A percentile compares a stretch with the other conserved stretches of the same genome.
These are phyloP conservation scores for Phytophthora boehmeriae DNA, from an alignment of 352 stramenopile genomes.

Conservation along the genomic window DNA sequence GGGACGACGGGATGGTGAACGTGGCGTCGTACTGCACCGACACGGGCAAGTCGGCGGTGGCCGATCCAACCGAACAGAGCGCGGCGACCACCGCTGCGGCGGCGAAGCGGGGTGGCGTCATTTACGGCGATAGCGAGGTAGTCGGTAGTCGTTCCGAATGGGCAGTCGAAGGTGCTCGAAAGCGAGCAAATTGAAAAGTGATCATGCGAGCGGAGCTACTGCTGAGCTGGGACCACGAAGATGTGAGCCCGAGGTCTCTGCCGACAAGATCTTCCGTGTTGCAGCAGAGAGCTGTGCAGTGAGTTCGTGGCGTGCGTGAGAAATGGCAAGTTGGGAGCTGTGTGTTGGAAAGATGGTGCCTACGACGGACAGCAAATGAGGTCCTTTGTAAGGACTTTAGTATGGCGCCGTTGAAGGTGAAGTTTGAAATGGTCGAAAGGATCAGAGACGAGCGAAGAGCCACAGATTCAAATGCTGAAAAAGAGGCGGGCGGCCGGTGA, in stretches of 20 bases:
- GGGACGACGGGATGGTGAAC: conserved; percentile 46
- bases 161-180: conserved; percentile 20
- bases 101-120: conserved; percentile 5
- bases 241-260: conserved; percentile 5
- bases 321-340: neutral
- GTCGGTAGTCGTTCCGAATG: neutral
- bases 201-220: neutral
- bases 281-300: neutral
- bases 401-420: neutral
- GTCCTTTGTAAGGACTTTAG: neutral
- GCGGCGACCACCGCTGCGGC: conserved; percentile 13
- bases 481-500: neutral
- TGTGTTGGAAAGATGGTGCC: conserved; percentile 2
- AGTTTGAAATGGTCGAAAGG: neutral
- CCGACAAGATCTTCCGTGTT: neutral
- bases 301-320: conserved; percentile 6
- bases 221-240: neutral
- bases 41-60: conserved; percentile 28
- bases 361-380: neutral
- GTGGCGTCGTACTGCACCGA: conserved; percentile 67
- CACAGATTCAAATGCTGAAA: neutral
- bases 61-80: neutral
- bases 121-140: neutral
- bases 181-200: conserved; percentile 30
- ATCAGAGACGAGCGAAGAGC: too few species aligned